Evolutionary conservation across 495 filamentous ascomycete species (phyloP).

Genomic region (Neurospora cerealis): DNA sequence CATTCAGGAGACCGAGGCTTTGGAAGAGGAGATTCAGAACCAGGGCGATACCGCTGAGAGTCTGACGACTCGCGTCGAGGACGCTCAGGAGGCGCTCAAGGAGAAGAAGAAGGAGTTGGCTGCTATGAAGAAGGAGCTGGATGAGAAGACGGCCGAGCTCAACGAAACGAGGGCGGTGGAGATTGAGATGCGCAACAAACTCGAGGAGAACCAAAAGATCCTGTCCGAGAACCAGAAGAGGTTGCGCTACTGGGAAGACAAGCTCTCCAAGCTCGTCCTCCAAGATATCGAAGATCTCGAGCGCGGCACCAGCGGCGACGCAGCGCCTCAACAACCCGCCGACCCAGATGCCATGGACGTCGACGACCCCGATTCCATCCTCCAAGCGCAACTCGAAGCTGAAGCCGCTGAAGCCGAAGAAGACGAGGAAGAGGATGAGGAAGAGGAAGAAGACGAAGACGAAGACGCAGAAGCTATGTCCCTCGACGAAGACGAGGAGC

Average conservation of each 20-base stretch:
- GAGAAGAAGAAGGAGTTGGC: slow-evolving; percentile 73
- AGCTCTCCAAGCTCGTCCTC: slow-evolving; percentile 66
- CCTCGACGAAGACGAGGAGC: background rate
- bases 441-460: background rate
- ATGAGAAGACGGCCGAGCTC: slow-evolving; percentile 74
- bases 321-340: slow-evolving; percentile 1
- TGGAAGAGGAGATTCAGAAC: slow-evolving; percentile 65
- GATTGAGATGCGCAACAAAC: slow-evolving; percentile 97
- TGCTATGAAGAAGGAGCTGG: slow-evolving; percentile 71
- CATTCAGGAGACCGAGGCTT: slow-evolving; percentile 56
- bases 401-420: slow-evolving; percentile 17
- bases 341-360: slow-evolving; percentile 13
- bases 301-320: slow-evolving; percentile 6
- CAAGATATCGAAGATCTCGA: slow-evolving; percentile 67
- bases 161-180: slow-evolving; percentile 85
- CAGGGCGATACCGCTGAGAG: slow-evolving; percentile 66
- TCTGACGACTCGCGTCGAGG: slow-evolving; percentile 64
- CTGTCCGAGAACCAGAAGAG: slow-evolving; percentile 80
- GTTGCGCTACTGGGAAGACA: slow-evolving; percentile 76
- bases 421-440: slow-evolving; percentile 12
- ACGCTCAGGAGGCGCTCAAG: slow-evolving; percentile 73
- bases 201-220: slow-evolving; percentile 90
- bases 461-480: background rate
- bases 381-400: slow-evolving; percentile 7
- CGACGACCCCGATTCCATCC: slow-evolving; percentile 18